Base-by-base conservation (phyloP, 2,329 filamentous ascomycete genomes). In the Epichloe bromicola region DNA sequence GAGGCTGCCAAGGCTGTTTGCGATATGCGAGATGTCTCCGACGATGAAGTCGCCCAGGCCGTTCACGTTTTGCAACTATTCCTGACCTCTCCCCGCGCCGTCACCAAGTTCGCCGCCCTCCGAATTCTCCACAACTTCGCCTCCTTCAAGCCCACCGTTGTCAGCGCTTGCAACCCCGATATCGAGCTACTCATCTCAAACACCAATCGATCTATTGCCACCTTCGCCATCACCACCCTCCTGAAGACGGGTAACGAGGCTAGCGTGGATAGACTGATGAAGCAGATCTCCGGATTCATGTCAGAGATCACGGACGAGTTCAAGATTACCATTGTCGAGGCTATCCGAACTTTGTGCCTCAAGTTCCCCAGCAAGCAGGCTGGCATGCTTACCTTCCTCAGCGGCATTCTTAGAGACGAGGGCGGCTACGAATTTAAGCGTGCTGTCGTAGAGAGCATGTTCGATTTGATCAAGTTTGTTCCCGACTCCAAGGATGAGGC, bases 251-350 rank as follows among this genome's bases (percentile, higher is more conserved):
- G 93, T 54, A 98, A 97, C 64, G 93, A 98, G 71, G 88, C 88
- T 39, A 96, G 89, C 59, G 93, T 98, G 43, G 93, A 98, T 66
- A 83, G 93, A 50, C 72, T 98, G 58, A 96, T 98, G 89, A 96
- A 96, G 78, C 90, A 97, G 68, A 97, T 98, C 56, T 89, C 88
- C 23, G 85, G 86, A 39, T 96, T 98, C 74, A 97, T 98, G 93
- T 88, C 90, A 4, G 93, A 97, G 69, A 97, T 97, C 58, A 96
- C 91, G 6, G 93, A 98, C 64, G 93, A 98, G 69, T 98, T 98
- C 77, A 98, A 97, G 76, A 95, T 98, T 59, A 98, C 93, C n/a
- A 95, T 98, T 62, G 91, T 98, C 42, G 93, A 98, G 69, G 93
- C 93, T 41, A 96, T 98, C 63, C 86, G 93, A 54, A 97, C 93